Base-by-base conservation (phyloP, 2,329 filamentous ascomycete species). In the Aspergillus nomiae region DNA sequence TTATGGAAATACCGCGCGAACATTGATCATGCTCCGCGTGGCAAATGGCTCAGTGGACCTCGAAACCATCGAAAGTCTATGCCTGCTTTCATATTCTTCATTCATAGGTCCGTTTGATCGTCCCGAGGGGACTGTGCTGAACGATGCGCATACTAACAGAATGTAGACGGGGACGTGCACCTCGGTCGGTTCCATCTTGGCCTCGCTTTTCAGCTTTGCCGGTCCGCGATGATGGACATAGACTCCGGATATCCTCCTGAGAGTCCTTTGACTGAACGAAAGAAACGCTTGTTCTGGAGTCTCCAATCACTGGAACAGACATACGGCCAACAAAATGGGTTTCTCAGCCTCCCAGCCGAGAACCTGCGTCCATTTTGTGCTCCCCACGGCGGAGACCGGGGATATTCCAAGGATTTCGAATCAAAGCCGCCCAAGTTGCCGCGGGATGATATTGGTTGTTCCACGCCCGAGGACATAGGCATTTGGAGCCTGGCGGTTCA, bases 241-340 rank as follows among this genome's bases (percentile, higher is more conserved):
- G 76, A 80, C 51, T 75, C 78, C 0, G 70, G 74, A 0, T 84
- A 84, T 53, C 67, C 67, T 0, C 58, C 69, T 3, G 73, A 78
- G 9, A 78, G 79, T 43, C 70, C 75, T 0, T 67, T 66, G 1
- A 66, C 71, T 0, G 81, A 85, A 58, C 78, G 82, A 11, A 84
- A 84, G 68, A 83, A 80, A 67, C 71, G 81, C 3, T 71, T 85
- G 0, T 85, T 85, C 36, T 85, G 83, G 83, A 85, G 82, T 59
- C 73, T 85, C 0, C 81, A 85, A 58, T 69, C 83, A 2, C 77
- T 85, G 0, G 82, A 85, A 59, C 82, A 84, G 56, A 80, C 77
- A 0, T 84, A 85, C 48, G 83, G 83, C 1, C 77, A 80, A 9
- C 82, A 84, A 51, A 78, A 74, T 4, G 80, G 81, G 1, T 75